A percentile compares a stretch with the other conserved stretches of the same genome.
Conservation (phyloP, 257 asterid genomes). For the Fraxinus anomala region DNA sequence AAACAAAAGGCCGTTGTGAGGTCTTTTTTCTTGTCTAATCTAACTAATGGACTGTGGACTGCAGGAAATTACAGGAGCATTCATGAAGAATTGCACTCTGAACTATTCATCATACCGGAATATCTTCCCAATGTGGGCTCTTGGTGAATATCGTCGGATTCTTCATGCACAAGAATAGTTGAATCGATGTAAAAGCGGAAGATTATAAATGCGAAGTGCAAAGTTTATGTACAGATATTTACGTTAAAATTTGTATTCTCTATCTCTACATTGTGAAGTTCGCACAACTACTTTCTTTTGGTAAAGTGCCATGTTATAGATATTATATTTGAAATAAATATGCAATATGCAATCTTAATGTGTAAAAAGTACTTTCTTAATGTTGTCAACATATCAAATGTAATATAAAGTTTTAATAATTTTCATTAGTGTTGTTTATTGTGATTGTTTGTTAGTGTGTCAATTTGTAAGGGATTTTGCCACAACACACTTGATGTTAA, state of each 20-base stretch:
- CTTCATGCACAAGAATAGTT: neutral
- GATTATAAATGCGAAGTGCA: neutral
- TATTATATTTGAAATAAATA: neutral
- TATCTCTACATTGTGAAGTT: neutral
- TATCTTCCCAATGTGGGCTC: conserved; percentile 54
- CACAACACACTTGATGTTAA: no score
- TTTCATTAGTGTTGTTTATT: neutral
- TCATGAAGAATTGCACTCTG: conserved; percentile 44
- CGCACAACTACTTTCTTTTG: neutral
- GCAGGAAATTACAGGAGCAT: conserved; percentile 49
- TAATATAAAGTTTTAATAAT: neutral
- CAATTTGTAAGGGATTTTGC: no score
- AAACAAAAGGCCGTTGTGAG: neutral
- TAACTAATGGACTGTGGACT: neutral
- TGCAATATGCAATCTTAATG: neutral
- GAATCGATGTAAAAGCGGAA: neutral
- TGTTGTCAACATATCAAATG: neutral
- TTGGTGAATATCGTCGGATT: conserved; percentile 40
- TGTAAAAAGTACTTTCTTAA: neutral
- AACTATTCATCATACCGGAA: conserved; percentile 45
- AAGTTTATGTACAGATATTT: no score
- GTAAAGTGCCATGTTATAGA: neutral
- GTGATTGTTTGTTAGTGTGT: neutral
- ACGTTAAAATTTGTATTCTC: neutral
- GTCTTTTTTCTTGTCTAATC: neutral